These are phyloP conservation scores for Hordeum pubiflorum DNA, from an alignment of 202 grass and related monocot species.

Conservation along the genomic window DNA sequence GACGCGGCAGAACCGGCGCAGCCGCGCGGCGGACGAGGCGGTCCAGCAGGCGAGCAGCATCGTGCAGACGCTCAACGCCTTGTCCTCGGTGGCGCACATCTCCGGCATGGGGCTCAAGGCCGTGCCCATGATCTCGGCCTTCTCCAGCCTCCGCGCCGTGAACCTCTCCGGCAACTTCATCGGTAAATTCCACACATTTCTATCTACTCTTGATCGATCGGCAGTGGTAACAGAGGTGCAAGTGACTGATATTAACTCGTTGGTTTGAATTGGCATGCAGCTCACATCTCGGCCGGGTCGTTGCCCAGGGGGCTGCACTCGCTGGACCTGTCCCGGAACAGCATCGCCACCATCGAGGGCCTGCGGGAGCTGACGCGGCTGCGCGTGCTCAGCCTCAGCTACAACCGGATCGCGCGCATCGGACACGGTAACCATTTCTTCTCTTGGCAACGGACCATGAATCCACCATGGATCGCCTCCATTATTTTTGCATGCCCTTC, in stretches of 20 bases:
- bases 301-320: conserved; percentile 69
- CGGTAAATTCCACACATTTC: conserved; percentile 29
- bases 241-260: not conserved
- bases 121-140: conserved; percentile 57
- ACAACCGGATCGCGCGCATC: conserved; percentile 84
- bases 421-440: conserved; percentile 47
- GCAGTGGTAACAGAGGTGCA: not conserved
- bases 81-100: conserved; percentile 61
- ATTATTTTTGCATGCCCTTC: not conserved
- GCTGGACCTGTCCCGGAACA: conserved; percentile 87
- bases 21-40: conserved; percentile 30
- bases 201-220: not conserved
- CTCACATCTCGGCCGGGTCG: conserved; percentile 49
- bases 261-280: conserved; percentile 12
- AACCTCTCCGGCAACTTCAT: conserved; percentile 90
- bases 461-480: not conserved
- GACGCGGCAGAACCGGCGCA: not conserved
- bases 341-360: conserved; percentile 65
- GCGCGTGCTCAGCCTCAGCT: conserved; percentile 81
- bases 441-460: not conserved
- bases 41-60: conserved; percentile 44
- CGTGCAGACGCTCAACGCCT: conserved; percentile 48
- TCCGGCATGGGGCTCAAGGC: conserved; percentile 68
- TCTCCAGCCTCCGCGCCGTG: conserved; percentile 67
- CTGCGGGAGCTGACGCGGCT: conserved; percentile 75